Percentiles rank a stretch among this genome's conserved stretches.
Evolutionary conservation across 2,329 filamentous ascomycete genomes (phyloP).

Genomic region (Pseudogymnoascus sp.): DNA sequence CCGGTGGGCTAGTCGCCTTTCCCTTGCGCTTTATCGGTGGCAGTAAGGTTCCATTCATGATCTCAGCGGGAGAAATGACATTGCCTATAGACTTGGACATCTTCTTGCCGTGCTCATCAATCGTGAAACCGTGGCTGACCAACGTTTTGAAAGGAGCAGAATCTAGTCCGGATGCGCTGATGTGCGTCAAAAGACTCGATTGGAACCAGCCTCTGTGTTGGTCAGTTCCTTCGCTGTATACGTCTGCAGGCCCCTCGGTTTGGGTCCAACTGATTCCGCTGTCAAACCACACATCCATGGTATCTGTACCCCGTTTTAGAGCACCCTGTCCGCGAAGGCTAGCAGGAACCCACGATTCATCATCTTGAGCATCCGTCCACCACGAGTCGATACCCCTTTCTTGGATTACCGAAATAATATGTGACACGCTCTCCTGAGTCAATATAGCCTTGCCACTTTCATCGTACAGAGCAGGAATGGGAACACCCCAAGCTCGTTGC

Average conservation of each 20-base stretch:
- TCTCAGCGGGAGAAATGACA: constrained; percentile 68
- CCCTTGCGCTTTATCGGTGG: constrained; percentile 58
- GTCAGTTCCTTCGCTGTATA: constrained; percentile 90
- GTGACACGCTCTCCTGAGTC: constrained; percentile 67
- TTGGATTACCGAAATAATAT: constrained; percentile 73
- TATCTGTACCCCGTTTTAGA: constrained; percentile 76
- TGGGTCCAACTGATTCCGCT: constrained; percentile 89
- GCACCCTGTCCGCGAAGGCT: constrained; percentile 45
- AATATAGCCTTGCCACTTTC: constrained; percentile 67
- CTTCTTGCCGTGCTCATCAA: constrained; percentile 85
- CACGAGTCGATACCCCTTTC: constrained; percentile 80
- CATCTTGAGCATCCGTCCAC: constrained; percentile 77
- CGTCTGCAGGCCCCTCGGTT: constrained; percentile 55
- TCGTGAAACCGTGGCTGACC: constrained; percentile 92
- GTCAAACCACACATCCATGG: constrained; percentile 99
- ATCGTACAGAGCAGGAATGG: constrained; percentile 84
- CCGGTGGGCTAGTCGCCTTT: constrained; percentile 33
- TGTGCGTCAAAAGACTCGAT: constrained; percentile 81
- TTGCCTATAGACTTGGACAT: constrained; percentile 99
- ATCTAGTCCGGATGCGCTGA: constrained; percentile 35
- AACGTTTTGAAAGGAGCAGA: constrained; percentile 74
- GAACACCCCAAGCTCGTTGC: constrained; percentile 92
- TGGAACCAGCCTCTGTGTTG: constrained; percentile 99
- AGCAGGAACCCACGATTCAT: constrained; percentile 67
- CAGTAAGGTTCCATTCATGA: constrained; percentile 76